Base-by-base conservation (phyloP, 805 yeast genomes). In the Wickerhamia fluorescens region DNA sequence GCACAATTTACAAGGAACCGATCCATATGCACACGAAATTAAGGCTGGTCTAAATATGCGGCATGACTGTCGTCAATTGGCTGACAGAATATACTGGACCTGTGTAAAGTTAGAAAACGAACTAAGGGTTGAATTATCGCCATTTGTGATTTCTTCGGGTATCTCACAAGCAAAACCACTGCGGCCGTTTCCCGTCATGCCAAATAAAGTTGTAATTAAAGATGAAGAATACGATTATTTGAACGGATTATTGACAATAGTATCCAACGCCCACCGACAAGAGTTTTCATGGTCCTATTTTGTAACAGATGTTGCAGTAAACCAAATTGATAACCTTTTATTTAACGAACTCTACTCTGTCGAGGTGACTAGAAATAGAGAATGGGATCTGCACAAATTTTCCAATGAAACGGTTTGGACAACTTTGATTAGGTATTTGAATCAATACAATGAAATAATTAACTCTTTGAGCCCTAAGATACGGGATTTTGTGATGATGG, bases 51-150 rank as follows among this genome's bases (percentile, higher is more conserved):
- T n/a, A n/a, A n/a, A n/a, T n/a, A n/a, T n/a, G n/a, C n/a, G n/a
- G n/a, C n/a, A n/a, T n/a, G n/a, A n/a, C n/a, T n/a, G n/a, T n/a
- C n/a, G n/a, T n/a, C n/a, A n/a, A n/a, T 30, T 41, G 6, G 44
- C 49, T 14, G 62, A 53, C 24, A 34, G 61, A 9, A 38, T 58
- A 7, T 59, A 53, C 31, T 59, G 65, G 65, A 44, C 49, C 6
- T 56, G 64, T 28, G 39, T 56, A 23, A 59, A 59, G 34, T 39
- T 58, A 20, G 66, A 59, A 34, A 54, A 59, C 31, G 66, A 59
- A 35, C 36, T 58, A 33, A 36, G 56, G 23, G 44, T 41, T 4
- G 66, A 59, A 33, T 38, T 58, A 13, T 51, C 58, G 11, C 66
- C 66, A 2, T 44, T 38, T 34, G 58, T 54, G 3, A 49, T 55